A percentile compares a stretch with the other conserved stretches of the same genome.
Conservation (phyloP, 768 basidiomycete species). For the Pleurotus eryngii region DNA sequence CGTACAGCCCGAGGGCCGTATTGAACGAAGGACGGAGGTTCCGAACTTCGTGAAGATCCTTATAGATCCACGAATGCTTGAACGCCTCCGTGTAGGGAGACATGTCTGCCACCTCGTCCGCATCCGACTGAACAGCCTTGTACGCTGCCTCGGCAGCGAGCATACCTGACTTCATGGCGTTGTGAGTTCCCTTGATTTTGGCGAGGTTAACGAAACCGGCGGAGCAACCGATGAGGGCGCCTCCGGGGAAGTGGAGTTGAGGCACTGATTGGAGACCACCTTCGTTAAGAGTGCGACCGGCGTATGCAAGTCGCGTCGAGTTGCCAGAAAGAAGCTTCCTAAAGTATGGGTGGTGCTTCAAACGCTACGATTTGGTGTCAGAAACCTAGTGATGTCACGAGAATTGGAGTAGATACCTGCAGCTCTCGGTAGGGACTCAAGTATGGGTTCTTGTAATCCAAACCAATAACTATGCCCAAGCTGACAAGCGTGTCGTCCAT, state of each 20-base stretch:
- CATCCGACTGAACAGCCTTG: conserved; percentile 45
- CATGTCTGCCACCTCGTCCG: conserved; percentile 50
- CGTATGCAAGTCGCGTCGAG: conserved; percentile 79
- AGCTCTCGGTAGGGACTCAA: conserved; percentile 90
- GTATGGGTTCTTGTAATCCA: conserved; percentile 95
- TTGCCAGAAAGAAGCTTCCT: conserved; percentile 64
- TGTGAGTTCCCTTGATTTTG: conserved; percentile 98
- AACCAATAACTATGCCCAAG: conserved; percentile 86
- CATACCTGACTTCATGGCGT: conserved; percentile 99
- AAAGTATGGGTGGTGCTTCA: conserved; percentile 98
- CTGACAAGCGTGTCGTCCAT: conserved; percentile 91
- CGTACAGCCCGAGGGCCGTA: conserved; percentile 74
- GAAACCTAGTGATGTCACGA: neutral
- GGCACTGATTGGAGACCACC: conserved; percentile 93
- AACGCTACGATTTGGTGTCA: conserved; percentile 33
- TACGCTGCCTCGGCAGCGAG: conserved; percentile 89
- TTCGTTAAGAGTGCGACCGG: conserved; percentile 86
- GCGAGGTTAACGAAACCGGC: conserved; percentile 96
- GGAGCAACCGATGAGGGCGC: conserved; percentile 91
- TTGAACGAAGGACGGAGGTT: conserved; percentile 91
- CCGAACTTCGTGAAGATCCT: conserved; percentile 84
- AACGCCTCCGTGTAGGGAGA: conserved; percentile 67
- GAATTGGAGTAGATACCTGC: conserved; percentile 52
- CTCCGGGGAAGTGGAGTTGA: conserved; percentile 82
- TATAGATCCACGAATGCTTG: conserved; percentile 78